A percentile compares a stretch with the other conserved stretches of the same genome.
Conservation (phyloP, 805 yeast species). For the Candida boleticola region DNA sequence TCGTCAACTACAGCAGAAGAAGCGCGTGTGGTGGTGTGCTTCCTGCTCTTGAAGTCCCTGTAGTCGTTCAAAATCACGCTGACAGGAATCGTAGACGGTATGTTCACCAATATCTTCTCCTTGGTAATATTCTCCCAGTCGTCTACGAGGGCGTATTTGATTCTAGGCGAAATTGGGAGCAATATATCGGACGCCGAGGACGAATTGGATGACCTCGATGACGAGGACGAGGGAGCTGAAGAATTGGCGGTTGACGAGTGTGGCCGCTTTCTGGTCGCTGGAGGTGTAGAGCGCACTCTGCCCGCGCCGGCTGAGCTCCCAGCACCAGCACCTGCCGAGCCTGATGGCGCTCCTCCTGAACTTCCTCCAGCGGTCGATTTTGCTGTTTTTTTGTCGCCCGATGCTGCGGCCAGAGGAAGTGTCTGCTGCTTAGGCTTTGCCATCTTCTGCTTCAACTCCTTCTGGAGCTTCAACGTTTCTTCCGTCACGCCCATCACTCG, state of each 20-base stretch:
- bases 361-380: neutral
- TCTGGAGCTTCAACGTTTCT: conserved; percentile 64
- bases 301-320: neutral
- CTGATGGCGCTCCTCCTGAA: neutral
- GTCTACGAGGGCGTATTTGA: conserved; percentile 74
- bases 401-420: conserved; percentile 5
- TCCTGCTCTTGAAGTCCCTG: conserved; percentile 11
- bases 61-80: conserved; percentile 55
- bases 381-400: neutral
- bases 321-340: neutral
- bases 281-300: neutral
- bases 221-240: neutral
- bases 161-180: conserved; percentile 57
- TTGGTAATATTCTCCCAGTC: conserved; percentile 94
- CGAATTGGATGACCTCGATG: neutral
- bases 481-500: conserved; percentile 67
- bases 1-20: conserved; percentile 56
- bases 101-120: conserved; percentile 62
- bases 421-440: conserved; percentile 1
- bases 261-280: neutral
- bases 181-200: conserved; percentile 39
- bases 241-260: neutral
- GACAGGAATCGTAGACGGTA: conserved; percentile 62
- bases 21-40: conserved; percentile 7
- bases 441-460: conserved; percentile 45